A percentile compares a stretch with the other conserved stretches of the same genome.
phyloP scores from a whole-genome alignment of 495 filamentous ascomycete species.

The Neurospora sp. region DNA sequence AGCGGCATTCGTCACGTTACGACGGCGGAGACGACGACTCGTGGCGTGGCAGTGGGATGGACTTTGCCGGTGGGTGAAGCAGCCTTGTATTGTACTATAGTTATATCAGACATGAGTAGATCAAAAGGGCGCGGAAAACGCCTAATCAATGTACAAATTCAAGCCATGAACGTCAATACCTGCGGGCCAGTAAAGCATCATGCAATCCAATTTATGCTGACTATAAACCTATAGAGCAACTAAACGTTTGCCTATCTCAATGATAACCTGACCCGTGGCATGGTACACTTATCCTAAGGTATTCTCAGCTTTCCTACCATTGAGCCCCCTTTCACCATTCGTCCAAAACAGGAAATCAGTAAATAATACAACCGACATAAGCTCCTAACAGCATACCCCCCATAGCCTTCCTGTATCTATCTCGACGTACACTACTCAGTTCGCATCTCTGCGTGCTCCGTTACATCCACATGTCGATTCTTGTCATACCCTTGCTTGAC shows the following conservation, averaged over 20 bases:
- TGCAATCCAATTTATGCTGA: not conserved
- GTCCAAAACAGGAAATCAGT: not conserved
- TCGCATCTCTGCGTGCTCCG: not conserved
- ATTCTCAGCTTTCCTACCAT: not conserved
- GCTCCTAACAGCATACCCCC: not conserved
- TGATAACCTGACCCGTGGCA: not conserved
- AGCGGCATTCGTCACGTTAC: not conserved
- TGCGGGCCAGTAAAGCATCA: not conserved
- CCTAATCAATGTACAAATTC: conserved; percentile 4
- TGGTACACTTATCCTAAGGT: not conserved
- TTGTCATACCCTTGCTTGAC: not conserved
- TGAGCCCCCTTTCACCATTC: not conserved
- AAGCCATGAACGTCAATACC: not conserved
- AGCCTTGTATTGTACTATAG: conserved; percentile 9
- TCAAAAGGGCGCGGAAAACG: not conserved
- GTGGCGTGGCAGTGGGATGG: not conserved
- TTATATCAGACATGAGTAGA: conserved; percentile 13
- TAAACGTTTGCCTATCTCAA: not conserved
- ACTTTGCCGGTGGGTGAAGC: not conserved
- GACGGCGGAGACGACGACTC: not conserved
- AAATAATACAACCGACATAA: not conserved
- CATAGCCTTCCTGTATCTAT: not conserved
- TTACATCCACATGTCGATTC: not conserved
- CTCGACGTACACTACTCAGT: not conserved
- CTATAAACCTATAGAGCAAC: not conserved